Conservation (phyloP, 2,329 filamentous ascomycete genomes). For the Sclerotinia minor region DNA sequence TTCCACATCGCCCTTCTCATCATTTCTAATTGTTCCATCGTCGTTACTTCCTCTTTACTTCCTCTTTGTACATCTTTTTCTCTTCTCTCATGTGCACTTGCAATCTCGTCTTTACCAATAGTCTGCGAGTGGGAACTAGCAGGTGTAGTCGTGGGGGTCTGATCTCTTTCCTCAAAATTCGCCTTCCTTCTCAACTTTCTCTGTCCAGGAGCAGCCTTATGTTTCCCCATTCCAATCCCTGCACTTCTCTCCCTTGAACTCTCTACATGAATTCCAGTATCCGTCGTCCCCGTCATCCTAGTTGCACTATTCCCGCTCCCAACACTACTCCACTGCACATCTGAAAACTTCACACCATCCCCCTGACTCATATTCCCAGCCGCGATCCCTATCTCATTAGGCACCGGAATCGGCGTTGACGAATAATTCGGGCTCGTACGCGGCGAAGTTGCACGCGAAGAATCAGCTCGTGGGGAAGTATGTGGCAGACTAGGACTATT, state of each 20-base stretch:
- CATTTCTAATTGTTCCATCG: not conserved
- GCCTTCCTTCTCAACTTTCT: slow-evolving; percentile 6
- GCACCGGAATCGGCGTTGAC: not conserved
- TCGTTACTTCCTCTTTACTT: not conserved
- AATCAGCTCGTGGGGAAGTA: not conserved
- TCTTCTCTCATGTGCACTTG: too few relatives aligned
- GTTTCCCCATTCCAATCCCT: not conserved
- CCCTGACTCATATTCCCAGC: not conserved
- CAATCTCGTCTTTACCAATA: not conserved
- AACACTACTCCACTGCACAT: slow-evolving; percentile 17
- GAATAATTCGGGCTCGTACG: not conserved
- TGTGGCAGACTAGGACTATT: slow-evolving; percentile 1
- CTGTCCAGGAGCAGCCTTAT: slow-evolving; percentile 13
- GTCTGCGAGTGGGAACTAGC: slow-evolving; percentile 13
- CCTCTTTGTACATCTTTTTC: not conserved
- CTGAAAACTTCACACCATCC: slow-evolving; percentile 10
- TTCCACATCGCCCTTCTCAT: slow-evolving; percentile 12
- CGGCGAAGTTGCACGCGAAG: not conserved
- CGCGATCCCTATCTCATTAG: not conserved
- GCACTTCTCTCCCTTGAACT: not conserved
- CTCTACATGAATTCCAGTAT: not conserved
- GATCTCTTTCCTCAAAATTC: slow-evolving; percentile 5
- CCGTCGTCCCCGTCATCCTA: not conserved
- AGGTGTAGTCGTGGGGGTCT: not conserved
- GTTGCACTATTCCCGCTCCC: not conserved